phyloP scores from a whole-genome alignment of 2,329 filamentous ascomycete species.

The Colletotrichum melonis region DNA sequence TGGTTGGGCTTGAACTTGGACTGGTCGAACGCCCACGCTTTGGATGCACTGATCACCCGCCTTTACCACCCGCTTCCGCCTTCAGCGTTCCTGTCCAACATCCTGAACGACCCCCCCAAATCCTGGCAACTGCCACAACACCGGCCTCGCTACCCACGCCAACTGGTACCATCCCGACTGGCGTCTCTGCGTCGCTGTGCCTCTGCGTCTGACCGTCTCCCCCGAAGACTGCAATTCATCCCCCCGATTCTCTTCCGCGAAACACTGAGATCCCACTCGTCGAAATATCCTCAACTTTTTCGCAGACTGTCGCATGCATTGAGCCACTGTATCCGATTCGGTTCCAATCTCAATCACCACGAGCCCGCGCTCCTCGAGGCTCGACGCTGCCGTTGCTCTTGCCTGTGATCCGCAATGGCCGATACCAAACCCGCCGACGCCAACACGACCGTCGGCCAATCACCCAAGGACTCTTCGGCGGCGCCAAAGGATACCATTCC shows the following conservation, averaged over 20 bases:
- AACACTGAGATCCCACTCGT: not conserved
- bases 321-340: conserved; percentile 18
- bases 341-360: conserved; percentile 37
- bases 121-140: conserved; percentile 34
- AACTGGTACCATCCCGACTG: conserved; percentile 32
- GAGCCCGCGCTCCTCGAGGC: conserved; percentile 36
- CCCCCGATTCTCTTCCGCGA: conserved; percentile 6
- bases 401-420: conserved; percentile 38
- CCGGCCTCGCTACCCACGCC: conserved; percentile 19
- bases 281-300: not conserved
- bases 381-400: conserved; percentile 35
- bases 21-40: not conserved
- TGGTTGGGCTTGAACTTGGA: not conserved
- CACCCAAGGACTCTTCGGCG: conserved; percentile 40
- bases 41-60: conserved; percentile 26
- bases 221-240: conserved; percentile 4
- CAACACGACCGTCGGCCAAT: conserved; percentile 46
- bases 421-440: conserved; percentile 42
- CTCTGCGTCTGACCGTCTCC: conserved; percentile 29
- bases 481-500: conserved; percentile 51
- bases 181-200: conserved; percentile 17
- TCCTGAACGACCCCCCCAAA: conserved; percentile 12
- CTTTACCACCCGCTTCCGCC: conserved; percentile 12
- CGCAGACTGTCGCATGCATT: conserved; percentile 27
- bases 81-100: conserved; percentile 3